Base-by-base conservation (phyloP, 2,329 filamentous ascomycete species). In the Beauveria pseudobassiana region DNA sequence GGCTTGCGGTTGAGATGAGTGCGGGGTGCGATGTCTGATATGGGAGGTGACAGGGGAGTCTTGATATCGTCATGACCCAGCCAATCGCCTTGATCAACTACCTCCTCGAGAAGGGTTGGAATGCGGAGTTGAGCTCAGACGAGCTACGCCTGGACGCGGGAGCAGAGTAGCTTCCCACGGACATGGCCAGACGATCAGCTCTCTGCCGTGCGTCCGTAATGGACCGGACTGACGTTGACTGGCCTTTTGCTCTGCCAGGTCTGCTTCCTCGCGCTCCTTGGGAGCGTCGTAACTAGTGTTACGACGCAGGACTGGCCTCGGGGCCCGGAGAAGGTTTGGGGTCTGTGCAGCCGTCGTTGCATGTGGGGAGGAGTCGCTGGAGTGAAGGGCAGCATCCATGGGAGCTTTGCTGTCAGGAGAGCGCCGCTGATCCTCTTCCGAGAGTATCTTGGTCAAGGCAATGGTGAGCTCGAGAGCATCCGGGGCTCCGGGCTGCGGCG, bases 231-330 rank as follows among this genome's bases (percentile, higher is more conserved):
- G 73, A 6, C 75, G 72, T 64, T 75, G 68, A 2, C 70, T 72
- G n/a, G 72, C 70, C 56, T 64, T 68, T 43, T 71, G 68, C 67
- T 77, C 76, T 10, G 76, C 75, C 45, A 69, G 68, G 62, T 77
- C 76, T 28, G 76, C 76, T 64, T 69, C 71, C 63, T 77, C 70
- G 10, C 73, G 69, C 67, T 77, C 76, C 65, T 72, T 69, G 1
- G 75, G 75, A 14, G 67, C 75, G 61, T 77, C 73, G 61, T 77
- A 77, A 65, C 76, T 77, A 48, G 76, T 77, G 65, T 77, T 77
- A 46, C 76, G 74, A 64, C 75, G 70, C n/a, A 77, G 66, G 12
- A 72, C 76, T 26, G 76, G 76, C 22, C 62, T 57, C 40, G 57
- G 57, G 20, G 62, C 58, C 20, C 53, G 57, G 20, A 60, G 48